phyloP scores from a whole-genome alignment of 2,329 filamentous ascomycete genomes.

The Aspergillus sp. region DNA sequence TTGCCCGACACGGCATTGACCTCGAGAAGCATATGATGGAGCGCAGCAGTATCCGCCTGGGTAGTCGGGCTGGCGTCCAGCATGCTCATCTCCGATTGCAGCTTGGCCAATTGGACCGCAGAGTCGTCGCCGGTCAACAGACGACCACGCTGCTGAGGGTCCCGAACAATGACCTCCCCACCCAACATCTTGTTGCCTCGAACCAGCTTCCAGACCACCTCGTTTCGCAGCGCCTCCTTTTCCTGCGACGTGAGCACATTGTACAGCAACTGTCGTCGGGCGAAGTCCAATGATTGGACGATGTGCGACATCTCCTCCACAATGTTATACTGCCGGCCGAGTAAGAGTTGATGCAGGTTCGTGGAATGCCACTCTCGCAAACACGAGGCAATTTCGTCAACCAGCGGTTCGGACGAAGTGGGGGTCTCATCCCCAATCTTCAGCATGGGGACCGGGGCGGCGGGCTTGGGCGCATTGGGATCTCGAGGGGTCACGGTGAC shows the following conservation, averaged over 20 bases:
- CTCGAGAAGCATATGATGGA: constrained; percentile 81
- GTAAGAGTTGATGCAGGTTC: constrained; percentile 86
- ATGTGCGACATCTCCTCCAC: constrained; percentile 79
- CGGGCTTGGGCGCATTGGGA: constrained; percentile 66
- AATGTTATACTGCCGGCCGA: constrained; percentile 76
- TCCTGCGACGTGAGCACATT: constrained; percentile 88
- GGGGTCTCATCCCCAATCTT: constrained; percentile 97
- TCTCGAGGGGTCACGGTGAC: constrained; percentile 50
- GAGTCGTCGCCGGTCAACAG: constrained; percentile 91
- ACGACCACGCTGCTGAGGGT: constrained; percentile 77
- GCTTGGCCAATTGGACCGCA: constrained; percentile 81
- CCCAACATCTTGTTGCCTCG: constrained; percentile 91
- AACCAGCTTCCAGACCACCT: constrained; percentile 93
- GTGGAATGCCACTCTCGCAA: constrained; percentile 98
- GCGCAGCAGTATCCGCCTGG: constrained; percentile 64
- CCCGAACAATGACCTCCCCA: constrained; percentile 91
- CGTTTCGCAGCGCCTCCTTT: constrained; percentile 75
- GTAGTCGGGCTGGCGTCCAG: constrained; percentile 76
- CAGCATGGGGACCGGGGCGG: constrained; percentile 92
- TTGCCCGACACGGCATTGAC: constrained; percentile 78
- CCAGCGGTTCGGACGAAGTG: constrained; percentile 86
- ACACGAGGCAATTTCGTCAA: constrained; percentile 97
- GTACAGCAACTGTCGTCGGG: constrained; percentile 86
- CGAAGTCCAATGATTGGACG: constrained; percentile 78
- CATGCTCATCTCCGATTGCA: constrained; percentile 95